Evolutionary conservation across 2,329 filamentous ascomycete genomes (phyloP), one percentile per base, ranked within the genome.

Genomic region (Fusarium tuaranense): DNA sequence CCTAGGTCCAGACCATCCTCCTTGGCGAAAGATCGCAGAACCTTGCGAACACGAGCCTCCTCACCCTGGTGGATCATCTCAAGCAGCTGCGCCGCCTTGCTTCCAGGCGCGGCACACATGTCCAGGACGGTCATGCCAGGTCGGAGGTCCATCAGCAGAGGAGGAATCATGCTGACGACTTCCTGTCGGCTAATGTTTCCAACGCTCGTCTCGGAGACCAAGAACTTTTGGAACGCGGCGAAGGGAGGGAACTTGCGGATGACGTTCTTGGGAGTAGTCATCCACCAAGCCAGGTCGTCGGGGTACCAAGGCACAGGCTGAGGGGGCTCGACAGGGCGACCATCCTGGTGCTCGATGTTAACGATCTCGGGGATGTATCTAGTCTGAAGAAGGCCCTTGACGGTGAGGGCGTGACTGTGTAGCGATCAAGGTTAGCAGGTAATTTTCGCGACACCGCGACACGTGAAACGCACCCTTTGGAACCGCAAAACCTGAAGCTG

Each of bases 141-240:
- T 77, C 91, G 91, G 61, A 98, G 88, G 80, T 98, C 95, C 87
- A 99, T 93, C 78, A 98, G 88, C 78, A 98, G 89, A 30, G 97
- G 97, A 30, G 97, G 97, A 73, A 99, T 98, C 97, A 99, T 99
- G 86, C 95, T 98, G 80, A 99, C 97, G 53, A 98, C 93, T 86
- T 99, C 97, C 84, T 99, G 97, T 79, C 97, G 92, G 84, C 94
- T 98, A 80, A 99, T 98, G 83, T 98, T 99, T 79, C 97, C 97
- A 25, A 98, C 95, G 67, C 94, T 95, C 5, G 97, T 98, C 88
- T 99, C 97, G 63, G 96, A 97, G 60, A 99, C 97, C 61, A 99
- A 89, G 87, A 98, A 99, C 82, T 97, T 97, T 83, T 99, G 97
- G 85, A 99, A 98, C 32, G 94, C 93, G 60, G 95, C 92, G 82